Conservation (phyloP, 2,329 filamentous ascomycete genomes). For the Aspergillus flavus region DNA sequence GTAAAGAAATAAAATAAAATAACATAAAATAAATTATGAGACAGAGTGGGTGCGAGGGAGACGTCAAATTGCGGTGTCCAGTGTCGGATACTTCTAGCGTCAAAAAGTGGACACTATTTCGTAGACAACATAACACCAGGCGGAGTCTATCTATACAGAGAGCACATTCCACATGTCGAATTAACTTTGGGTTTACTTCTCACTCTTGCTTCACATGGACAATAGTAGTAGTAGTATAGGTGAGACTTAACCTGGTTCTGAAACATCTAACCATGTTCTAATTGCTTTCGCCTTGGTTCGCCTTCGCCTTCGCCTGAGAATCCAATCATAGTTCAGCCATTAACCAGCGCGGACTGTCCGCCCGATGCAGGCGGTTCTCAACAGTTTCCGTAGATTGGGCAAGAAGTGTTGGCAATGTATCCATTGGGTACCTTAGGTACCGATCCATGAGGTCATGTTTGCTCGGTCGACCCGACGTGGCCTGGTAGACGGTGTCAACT, state of each 20-base stretch:
- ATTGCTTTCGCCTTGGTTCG: background rate
- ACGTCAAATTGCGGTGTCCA: constrained; percentile 4
- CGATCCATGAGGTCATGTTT: constrained; percentile 1
- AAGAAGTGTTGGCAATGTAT: background rate
- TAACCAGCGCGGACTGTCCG: background rate
- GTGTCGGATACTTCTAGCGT: background rate
- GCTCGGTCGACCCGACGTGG: constrained; percentile 4
- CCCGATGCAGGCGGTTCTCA: constrained; percentile 5
- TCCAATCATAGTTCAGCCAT: background rate
- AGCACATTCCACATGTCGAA: background rate
- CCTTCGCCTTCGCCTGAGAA: background rate
- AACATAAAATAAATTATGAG: background rate
- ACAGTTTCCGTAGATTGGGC: constrained; percentile 2
- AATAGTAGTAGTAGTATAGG: background rate
- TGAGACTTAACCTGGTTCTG: background rate
- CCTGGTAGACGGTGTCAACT: constrained; percentile 6
- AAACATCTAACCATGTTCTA: background rate
- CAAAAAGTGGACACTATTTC: background rate
- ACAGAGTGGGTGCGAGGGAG: background rate
- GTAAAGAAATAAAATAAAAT: background rate
- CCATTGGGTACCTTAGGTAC: constrained; percentile 11
- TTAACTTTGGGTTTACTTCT: background rate
- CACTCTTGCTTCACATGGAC: background rate
- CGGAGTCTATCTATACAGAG: background rate
- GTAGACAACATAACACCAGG: background rate